A percentile compares a stretch with the other conserved stretches of the same genome.
phyloP scores from a whole-genome alignment of 805 yeast genomes.

The Metschnikowia shivogae region DNA sequence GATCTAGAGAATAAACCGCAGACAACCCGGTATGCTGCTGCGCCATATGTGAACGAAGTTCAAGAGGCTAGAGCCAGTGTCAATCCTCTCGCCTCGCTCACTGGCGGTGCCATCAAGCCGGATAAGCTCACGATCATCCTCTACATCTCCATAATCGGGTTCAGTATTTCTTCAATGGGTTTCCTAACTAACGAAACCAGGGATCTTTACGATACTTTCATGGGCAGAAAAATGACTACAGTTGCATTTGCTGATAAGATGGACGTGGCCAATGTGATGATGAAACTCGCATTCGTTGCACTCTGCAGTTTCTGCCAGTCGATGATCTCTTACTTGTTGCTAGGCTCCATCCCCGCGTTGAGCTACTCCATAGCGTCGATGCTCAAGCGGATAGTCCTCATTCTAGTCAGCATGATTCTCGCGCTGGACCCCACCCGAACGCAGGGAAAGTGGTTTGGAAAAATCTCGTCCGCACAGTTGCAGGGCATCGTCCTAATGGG shows the following conservation, averaged over 20 bases:
- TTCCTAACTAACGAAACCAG: slow-evolving; percentile 63
- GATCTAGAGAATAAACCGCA: slow-evolving; percentile 16
- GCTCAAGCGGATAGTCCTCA: slow-evolving; percentile 84
- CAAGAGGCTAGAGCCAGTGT: slow-evolving; percentile 16
- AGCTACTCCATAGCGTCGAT: slow-evolving; percentile 83
- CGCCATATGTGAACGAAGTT: slow-evolving; percentile 10
- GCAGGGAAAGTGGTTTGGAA: slow-evolving; percentile 25
- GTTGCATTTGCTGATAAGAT: slow-evolving; percentile 15
- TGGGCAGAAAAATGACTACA: not conserved
- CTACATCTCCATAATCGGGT: slow-evolving; percentile 74
- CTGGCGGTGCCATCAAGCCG: slow-evolving; percentile 40
- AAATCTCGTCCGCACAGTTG: slow-evolving; percentile 43
- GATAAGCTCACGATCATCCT: slow-evolving; percentile 79
- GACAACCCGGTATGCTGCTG: not conserved
- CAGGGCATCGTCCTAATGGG: slow-evolving; percentile 49
- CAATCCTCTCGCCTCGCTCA: slow-evolving; percentile 19
- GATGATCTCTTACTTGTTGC: slow-evolving; percentile 71
- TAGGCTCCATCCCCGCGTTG: slow-evolving; percentile 79
- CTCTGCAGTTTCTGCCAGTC: slow-evolving; percentile 76
- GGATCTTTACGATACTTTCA: slow-evolving; percentile 12
- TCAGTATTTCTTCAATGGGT: slow-evolving; percentile 65
- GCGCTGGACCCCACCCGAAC: slow-evolving; percentile 37
- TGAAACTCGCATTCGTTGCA: slow-evolving; percentile 61
- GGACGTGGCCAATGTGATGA: slow-evolving; percentile 31
- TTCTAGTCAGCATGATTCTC: slow-evolving; percentile 65